Percentiles rank a stretch among this genome's conserved stretches.
These are phyloP conservation scores for Neonothopanus nambi DNA, from an alignment of 1,284 basidiomycete genomes.

Conservation along the genomic window DNA sequence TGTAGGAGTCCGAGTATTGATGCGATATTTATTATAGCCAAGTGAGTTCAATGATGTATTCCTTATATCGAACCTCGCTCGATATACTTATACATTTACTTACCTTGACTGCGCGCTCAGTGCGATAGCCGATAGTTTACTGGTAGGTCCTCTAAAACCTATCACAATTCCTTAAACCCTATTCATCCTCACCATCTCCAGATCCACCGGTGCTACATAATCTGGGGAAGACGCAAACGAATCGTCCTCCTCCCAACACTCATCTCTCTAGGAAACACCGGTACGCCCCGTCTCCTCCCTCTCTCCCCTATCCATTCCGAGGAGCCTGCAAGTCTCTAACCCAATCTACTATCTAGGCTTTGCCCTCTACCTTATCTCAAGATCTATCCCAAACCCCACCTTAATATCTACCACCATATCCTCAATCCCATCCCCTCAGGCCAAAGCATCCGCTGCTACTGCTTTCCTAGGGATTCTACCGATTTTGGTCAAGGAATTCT, in stretches of 20 bases:
- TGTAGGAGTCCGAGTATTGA: neutral
- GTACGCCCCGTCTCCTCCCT: neutral
- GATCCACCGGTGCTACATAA: constrained; percentile 6
- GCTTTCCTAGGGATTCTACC: too few relatives aligned
- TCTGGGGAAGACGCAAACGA: neutral
- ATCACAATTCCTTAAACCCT: neutral
- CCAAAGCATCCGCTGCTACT: too few relatives aligned
- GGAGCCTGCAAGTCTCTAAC: neutral
- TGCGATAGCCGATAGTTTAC: constrained; percentile 1
- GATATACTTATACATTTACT: too few relatives aligned
- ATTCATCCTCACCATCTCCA: neutral
- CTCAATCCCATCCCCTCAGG: neutral
- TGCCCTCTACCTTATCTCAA: neutral
- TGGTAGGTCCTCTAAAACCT: neutral
- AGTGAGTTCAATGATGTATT: neutral
- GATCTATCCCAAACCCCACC: neutral
- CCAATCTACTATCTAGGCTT: neutral
- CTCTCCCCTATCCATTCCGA: neutral
- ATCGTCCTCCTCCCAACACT: neutral
- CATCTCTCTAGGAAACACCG: neutral
- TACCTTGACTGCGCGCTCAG: neutral
- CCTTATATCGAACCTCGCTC: too few relatives aligned
- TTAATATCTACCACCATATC: neutral
- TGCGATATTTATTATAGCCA: neutral
- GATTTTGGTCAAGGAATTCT: neutral